A percentile compares a stretch with the other conserved stretches of the same genome.
Conservation (phyloP, 2,329 filamentous ascomycete genomes). For the Verticillium tricorpus region DNA sequence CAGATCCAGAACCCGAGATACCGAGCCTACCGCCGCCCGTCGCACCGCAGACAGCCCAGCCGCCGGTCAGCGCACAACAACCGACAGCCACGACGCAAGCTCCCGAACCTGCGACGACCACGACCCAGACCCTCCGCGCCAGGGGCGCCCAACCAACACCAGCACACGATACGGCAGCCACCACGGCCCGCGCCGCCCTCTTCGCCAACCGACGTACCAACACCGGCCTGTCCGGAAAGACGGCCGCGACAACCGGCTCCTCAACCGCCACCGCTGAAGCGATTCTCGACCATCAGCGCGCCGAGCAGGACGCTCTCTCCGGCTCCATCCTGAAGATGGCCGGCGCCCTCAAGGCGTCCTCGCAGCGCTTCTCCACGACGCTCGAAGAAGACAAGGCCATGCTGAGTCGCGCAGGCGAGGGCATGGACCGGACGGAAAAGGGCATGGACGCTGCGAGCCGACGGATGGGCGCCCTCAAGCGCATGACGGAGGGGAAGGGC, state of each 20-base stretch:
- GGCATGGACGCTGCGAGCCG: slow-evolving; percentile 73
- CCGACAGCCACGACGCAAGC: neutral
- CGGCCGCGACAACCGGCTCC: slow-evolving; percentile 27
- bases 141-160: slow-evolving; percentile 18
- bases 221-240: slow-evolving; percentile 16
- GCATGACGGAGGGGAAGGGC: slow-evolving; percentile 82
- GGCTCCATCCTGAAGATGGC: slow-evolving; percentile 79
- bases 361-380: slow-evolving; percentile 64
- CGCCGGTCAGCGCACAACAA: neutral
- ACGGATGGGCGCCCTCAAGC: slow-evolving; percentile 70
- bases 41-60: neutral
- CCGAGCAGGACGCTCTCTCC: slow-evolving; percentile 79
- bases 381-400: slow-evolving; percentile 71
- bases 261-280: slow-evolving; percentile 59
- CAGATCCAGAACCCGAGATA: slow-evolving; percentile 2
- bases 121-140: slow-evolving; percentile 28
- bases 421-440: slow-evolving; percentile 70
- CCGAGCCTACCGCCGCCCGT: neutral
- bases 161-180: slow-evolving; percentile 17
- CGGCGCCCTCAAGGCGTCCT: slow-evolving; percentile 68
- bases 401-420: slow-evolving; percentile 64
- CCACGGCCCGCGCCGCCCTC: slow-evolving; percentile 37
- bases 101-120: slow-evolving; percentile 10
- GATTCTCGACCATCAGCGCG: slow-evolving; percentile 69
- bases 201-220: slow-evolving; percentile 32